Evolutionary conservation across 345 rosid species (phyloP), one percentile per base, ranked within the genome.

Genomic region (Moringa oleifera): DNA sequence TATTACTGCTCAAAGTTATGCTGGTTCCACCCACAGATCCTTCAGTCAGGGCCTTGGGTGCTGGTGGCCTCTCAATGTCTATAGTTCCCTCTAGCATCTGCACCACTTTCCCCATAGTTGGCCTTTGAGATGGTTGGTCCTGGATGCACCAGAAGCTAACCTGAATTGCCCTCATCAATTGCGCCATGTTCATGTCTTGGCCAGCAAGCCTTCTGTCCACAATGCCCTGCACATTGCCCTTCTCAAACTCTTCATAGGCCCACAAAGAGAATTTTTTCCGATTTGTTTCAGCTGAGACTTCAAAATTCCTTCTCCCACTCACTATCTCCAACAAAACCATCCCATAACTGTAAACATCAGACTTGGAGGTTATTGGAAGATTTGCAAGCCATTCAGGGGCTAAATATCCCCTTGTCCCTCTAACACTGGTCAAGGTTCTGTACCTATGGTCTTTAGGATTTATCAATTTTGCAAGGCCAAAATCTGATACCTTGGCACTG

Each of bases 331-430:
- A 37, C 49, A 86, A 56, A 50, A 86, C 85, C 77, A 81, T 75
- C 6, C 92, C 92, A 22, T 74, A 86, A 46, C 92, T 84, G 63
- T 80, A 86, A 58, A 86, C 76, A 68, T 84, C 93, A 7, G 80
- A 79, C 55, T 82, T 84, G 6, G 74, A 64, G 20, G 87, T 81
- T 52, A 80, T 71, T 7, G 81, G 77, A 53, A 72, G 78, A 61
- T 79, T 68, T 23, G 89, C 76, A 1, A 77, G 53, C 89, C 83
- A 79, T 53, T 83, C 89, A 25, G 89, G 89, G 0, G 89, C 89
- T 36, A 83, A 53, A 45, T 83, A 83, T 0, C 84, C 80, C 45
- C 80, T 56, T 17, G 83, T 81, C 23, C 78, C 80, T 77, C 85
- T 55, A 13, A 79, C 64, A 59, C 68, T 72, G 0, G 80, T 69